Conservation (phyloP, 1,284 basidiomycete species). For the Irpex lacteus region DNA sequence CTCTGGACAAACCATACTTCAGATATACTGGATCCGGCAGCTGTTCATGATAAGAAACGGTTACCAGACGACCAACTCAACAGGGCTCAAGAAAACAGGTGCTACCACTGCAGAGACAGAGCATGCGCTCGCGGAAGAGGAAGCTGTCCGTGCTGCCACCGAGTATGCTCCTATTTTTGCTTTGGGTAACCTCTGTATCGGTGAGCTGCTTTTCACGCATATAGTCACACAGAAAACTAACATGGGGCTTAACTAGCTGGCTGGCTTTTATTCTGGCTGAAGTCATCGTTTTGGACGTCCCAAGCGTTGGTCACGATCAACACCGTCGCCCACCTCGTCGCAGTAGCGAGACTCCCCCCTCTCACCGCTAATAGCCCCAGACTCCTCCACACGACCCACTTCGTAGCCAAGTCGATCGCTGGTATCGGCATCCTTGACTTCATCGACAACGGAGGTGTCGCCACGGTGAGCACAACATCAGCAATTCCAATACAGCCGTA, state of each 20-base stretch:
- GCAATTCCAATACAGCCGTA: background rate
- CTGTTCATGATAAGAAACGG: conserved; percentile 19
- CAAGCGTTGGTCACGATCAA: conserved; percentile 33
- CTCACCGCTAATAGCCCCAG: conserved; percentile 19
- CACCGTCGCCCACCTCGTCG: conserved; percentile 29
- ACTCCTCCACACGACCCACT: conserved; percentile 26
- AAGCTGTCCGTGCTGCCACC: conserved; percentile 22
- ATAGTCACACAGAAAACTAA: background rate
- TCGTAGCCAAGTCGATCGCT: conserved; percentile 33
- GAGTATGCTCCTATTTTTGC: conserved; percentile 32
- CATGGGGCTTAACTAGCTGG: conserved; percentile 20
- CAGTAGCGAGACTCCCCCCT: conserved; percentile 26
- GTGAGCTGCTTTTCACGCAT: conserved; percentile 17
- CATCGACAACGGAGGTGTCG: conserved; percentile 33
- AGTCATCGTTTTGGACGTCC: conserved; percentile 26
- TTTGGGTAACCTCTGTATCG: conserved; percentile 33
- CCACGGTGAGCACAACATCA: conserved; percentile 19
- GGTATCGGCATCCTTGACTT: conserved; percentile 34
- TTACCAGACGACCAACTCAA: too few relatives aligned
- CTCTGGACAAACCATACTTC: conserved; percentile 29
- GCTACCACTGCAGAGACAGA: background rate
- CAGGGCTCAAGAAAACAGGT: too few relatives aligned
- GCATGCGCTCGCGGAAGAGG: conserved; percentile 14
- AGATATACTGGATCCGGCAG: conserved; percentile 30
- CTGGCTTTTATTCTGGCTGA: conserved; percentile 36